Evolutionary conservation across 768 basidiomycete species (phyloP).

Genomic region (Pleurotus cornucopiae): DNA sequence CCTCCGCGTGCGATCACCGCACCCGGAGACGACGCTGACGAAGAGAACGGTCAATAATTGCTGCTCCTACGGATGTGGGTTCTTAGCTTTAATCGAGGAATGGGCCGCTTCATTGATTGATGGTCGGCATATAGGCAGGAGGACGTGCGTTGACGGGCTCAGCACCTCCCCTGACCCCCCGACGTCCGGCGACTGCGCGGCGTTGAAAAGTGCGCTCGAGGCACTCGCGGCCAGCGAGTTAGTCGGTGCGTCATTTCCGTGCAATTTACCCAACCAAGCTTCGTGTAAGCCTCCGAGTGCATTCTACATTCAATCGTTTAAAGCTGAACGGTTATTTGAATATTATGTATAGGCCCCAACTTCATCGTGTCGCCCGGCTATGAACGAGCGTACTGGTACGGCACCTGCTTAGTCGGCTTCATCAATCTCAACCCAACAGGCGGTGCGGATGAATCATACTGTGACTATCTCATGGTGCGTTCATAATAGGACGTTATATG

Average conservation of each 20-base stretch:
- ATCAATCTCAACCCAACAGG: constrained; percentile 9
- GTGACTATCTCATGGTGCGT: constrained; percentile 11
- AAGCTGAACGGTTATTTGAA: not conserved
- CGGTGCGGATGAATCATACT: constrained; percentile 7
- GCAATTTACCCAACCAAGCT: constrained; percentile 6
- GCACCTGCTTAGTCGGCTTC: constrained; percentile 10
- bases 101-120: not conserved
- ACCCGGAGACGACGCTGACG: constrained; percentile 1
- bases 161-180: constrained; percentile 6
- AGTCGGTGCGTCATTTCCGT: constrained; percentile 3
- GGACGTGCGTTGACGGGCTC: constrained; percentile 9
- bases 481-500: not conserved
- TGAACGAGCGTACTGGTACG: constrained; percentile 9
- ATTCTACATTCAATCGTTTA: not conserved
- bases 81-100: not conserved
- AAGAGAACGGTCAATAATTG: constrained; percentile 8
- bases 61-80: constrained; percentile 8
- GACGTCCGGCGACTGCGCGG: constrained; percentile 5
- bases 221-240: constrained; percentile 10
- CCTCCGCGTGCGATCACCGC: not conserved
- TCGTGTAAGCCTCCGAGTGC: constrained; percentile 1
- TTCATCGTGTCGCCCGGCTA: constrained; percentile 10
- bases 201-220: constrained; percentile 5
- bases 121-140: not conserved
- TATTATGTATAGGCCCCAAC: constrained; percentile 10